A percentile compares a stretch with the other conserved stretches of the same genome.
phyloP scores from a whole-genome alignment of 1,139 yeast genomes.

The Meyerozyma sp. region DNA sequence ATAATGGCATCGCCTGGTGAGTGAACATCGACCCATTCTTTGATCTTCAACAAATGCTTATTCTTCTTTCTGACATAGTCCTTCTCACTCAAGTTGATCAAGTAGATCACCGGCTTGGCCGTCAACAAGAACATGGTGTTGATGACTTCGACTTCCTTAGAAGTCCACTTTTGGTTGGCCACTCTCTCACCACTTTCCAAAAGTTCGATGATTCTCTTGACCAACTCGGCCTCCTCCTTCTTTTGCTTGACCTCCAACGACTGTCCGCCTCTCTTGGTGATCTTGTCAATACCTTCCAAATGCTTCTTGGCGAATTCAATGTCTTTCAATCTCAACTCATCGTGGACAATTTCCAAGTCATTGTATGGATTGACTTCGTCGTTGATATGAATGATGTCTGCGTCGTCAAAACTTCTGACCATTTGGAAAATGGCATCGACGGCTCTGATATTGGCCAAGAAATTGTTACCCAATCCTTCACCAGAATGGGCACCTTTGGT shows the following conservation, averaged over 20 bases:
- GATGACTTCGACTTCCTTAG: conserved; percentile 85
- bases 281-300: conserved; percentile 79
- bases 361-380: conserved; percentile 96
- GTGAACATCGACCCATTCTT: conserved; percentile 93
- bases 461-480: conserved; percentile 97
- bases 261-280: conserved; percentile 92
- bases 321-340: conserved; percentile 93
- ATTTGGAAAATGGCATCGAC: conserved; percentile 98
- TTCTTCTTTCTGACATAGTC: conserved; percentile 97
- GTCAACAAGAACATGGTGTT: conserved; percentile 85
- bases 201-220: conserved; percentile 66
- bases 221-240: conserved; percentile 86
- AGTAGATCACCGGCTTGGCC: conserved; percentile 94
- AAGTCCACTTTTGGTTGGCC: conserved; percentile 85
- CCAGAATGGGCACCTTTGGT: conserved; percentile 97
- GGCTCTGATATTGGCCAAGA: conserved; percentile 95
- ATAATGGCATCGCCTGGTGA: conserved; percentile 95
- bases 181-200: conserved; percentile 85
- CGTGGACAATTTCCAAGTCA: conserved; percentile 87
- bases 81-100: conserved; percentile 88
- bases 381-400: conserved; percentile 95
- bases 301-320: conserved; percentile 92
- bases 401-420: conserved; percentile 96
- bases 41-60: conserved; percentile 84
- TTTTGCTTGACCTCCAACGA: conserved; percentile 91